phyloP scores from a whole-genome alignment of 2,329 filamentous ascomycete species.

The Fonsecaea erecta region DNA sequence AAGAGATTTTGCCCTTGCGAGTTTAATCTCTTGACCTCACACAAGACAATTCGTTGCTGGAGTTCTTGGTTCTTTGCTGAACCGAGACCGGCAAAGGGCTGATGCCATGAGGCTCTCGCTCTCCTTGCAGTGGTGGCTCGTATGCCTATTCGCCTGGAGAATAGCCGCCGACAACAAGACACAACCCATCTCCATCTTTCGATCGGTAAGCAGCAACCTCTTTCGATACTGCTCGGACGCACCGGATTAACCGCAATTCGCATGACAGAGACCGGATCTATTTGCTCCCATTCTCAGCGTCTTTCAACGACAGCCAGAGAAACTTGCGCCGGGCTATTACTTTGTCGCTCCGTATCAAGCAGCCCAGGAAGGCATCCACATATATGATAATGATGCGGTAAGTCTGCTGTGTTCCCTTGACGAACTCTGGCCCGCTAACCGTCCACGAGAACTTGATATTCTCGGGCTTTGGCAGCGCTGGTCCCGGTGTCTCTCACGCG shows the following conservation, averaged over 20 bases:
- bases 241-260: slow-evolving; percentile 12
- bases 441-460: slow-evolving; percentile 52
- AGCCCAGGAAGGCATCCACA: slow-evolving; percentile 56
- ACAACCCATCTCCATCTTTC: slow-evolving; percentile 42
- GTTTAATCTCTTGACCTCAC: neutral
- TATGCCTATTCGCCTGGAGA: slow-evolving; percentile 36
- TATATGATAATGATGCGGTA: slow-evolving; percentile 57
- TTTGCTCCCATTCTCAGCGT: slow-evolving; percentile 45
- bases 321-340: slow-evolving; percentile 54
- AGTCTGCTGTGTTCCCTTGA: slow-evolving; percentile 10
- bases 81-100: neutral
- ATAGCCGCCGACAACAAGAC: slow-evolving; percentile 39
- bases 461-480: slow-evolving; percentile 55
- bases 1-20: neutral
- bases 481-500: slow-evolving; percentile 56
- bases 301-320: slow-evolving; percentile 40
- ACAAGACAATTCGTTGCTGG: neutral
- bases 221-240: neutral
- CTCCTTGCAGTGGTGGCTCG: slow-evolving; percentile 25
- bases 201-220: slow-evolving; percentile 42
- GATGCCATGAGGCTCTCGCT: slow-evolving; percentile 22
- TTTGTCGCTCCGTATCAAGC: slow-evolving; percentile 58
- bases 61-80: slow-evolving; percentile 17
- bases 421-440: slow-evolving; percentile 7
- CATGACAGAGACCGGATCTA: slow-evolving; percentile 46